Evolutionary conservation across 306 rosid genomes (phyloP), one percentile per base, ranked within the genome.

Genomic region (Parietaria judaica): DNA sequence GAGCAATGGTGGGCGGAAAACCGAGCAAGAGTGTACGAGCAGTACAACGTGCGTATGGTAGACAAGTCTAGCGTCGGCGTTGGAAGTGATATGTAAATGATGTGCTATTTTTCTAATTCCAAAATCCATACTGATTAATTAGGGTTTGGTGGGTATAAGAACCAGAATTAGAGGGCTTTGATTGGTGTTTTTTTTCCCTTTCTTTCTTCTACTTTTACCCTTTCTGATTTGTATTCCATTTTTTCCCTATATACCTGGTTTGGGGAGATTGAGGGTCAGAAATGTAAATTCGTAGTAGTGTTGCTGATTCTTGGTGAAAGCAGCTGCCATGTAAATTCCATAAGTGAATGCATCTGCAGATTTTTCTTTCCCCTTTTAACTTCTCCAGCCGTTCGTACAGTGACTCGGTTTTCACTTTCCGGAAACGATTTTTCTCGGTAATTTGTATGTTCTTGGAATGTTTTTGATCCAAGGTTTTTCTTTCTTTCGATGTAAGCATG

Each of bases 1-100:
- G 96, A 88, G 77, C 86, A 79, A 61, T 88, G 99, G 99, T 92
- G 99, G 99, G 88, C 96, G 12, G 99, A 84, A 76, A 92, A 92
- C 59, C 90, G 96, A 0, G 80, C 74, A 49, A 85, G 99, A 69
- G 99, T 92, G 9, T 80, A 88, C 23, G 94, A 88, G 73, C 84
- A 80, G 60, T 92, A 92, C 76, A 82, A 92, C 31, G 99, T 88
- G 56, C 89, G 86, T 41, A 78, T 75, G 78, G 67, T 77, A 37
- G 95, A 92, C 81, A 92, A 92, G 79, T 88, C 96, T 16, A 72
- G 73, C 65, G 81, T 92, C 60, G 99, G 96, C 13, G 70, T 80
- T 66, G 99, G 96, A 63, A 82, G 95, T 72, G 96, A 66, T 83
- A 68, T 85, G 85, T 86, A 84, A 58, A 88, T 86, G 95, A 49